Base-by-base conservation (phyloP, 768 basidiomycete genomes). In the Gloeophyllum trabeum region DNA sequence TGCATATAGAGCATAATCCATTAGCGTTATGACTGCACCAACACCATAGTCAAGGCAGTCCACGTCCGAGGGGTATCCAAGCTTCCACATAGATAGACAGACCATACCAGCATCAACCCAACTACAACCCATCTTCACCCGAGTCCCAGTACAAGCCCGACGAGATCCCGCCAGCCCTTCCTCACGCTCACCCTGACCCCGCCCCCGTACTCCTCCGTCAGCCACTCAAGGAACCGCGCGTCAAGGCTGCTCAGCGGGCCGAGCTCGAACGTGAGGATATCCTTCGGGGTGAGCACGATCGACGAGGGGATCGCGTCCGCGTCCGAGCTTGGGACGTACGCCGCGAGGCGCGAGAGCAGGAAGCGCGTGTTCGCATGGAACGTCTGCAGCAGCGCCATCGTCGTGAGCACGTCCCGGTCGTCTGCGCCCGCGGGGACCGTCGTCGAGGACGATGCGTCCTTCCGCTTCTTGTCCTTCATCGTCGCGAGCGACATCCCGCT, bases 151-250 rank as follows among this genome's bases (percentile, higher is more conserved):
- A 73, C 50, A 7, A 66, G 57, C 2, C 66, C 58, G 3, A 71
- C 49, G 4, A 74, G 43, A 46, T 73, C 71, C 43, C 63, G 62
- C 71, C 71, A 73, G 2, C 69, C 63, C 14, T 68, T 54, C 46
- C 57, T 61, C 30, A 72, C 67, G 22, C 61, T 54, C 23, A 70
- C 56, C 40, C 50, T 53, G 5, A 49, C 47, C 0, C 70, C 68
- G 2, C 66, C 66, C 3, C 69, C 76, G 45, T 83, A 83, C 57
- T 84, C 81, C 40, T 69, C 68, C 1, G 67, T 73, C 14, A 91
- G 62, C 83, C 84, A 89, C 54, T 86, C 83, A 24, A 88, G 61
- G 54, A 88, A 89, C 34, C 64, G 66, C n/a, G 70, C 78, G 47
- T 90, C 87, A 37, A 79, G 53, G 4, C 65, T 61, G 52, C 86